A percentile compares a stretch with the other conserved stretches of the same genome.
These are phyloP conservation scores for Fusarium sp. DNA, from an alignment of 2,329 filamentous ascomycete species.

Conservation along the genomic window DNA sequence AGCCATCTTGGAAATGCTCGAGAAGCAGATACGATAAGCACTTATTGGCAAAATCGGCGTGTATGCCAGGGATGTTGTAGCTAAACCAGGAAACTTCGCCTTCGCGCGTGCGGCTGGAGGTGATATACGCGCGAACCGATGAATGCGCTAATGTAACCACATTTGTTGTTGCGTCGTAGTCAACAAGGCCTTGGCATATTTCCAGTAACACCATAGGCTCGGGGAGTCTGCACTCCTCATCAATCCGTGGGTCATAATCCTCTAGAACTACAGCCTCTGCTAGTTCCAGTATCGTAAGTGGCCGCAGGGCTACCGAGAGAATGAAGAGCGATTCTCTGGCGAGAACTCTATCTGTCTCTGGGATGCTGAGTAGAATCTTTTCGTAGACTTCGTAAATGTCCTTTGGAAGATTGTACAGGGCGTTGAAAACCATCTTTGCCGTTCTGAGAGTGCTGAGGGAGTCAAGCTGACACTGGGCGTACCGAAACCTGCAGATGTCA, in stretches of 20 bases:
- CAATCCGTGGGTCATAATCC: accelerated
- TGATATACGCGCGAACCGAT: not conserved
- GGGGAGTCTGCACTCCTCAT: accelerated
- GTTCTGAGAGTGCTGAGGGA: not conserved
- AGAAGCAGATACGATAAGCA: not conserved
- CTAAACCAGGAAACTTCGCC: not conserved
- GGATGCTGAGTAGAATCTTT: not conserved
- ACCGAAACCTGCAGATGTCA: not conserved
- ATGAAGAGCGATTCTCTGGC: not conserved
- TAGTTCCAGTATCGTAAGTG: not conserved
- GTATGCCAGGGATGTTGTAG: not conserved
- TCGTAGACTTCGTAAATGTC: not conserved
- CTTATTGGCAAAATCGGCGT: not conserved
- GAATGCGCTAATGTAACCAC: not conserved
- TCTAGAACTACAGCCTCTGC: not conserved
- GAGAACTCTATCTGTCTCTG: not conserved
- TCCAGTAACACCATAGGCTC: accelerated
- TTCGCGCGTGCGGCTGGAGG: not conserved
- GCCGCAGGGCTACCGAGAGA: not conserved
- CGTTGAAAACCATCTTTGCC: not conserved
- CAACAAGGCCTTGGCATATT: not conserved
- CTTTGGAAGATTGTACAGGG: not conserved
- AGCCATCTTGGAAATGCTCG: not conserved
- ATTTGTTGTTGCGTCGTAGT: not conserved
- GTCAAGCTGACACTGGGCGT: not conserved